These are phyloP conservation scores for Chaetomidium leptoderma DNA, from an alignment of 495 filamentous ascomycete species.

Conservation along the genomic window DNA sequence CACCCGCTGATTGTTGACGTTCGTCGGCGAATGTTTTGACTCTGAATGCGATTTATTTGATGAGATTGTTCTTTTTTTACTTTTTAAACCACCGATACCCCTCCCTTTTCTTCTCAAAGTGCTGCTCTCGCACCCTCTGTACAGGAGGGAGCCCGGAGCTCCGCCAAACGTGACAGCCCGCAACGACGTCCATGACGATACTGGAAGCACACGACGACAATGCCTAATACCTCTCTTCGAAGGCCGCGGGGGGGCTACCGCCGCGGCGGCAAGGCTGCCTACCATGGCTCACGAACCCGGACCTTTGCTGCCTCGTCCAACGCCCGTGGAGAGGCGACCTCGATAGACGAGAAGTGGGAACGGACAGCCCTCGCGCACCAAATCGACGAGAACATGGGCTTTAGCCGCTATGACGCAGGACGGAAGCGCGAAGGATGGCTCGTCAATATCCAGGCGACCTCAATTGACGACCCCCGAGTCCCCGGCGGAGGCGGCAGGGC, in stretches of 20 bases:
- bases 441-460: constrained; percentile 88
- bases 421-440: constrained; percentile 86
- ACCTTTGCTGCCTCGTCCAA: constrained; percentile 75
- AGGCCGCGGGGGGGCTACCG: constrained; percentile 51
- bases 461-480: constrained; percentile 76
- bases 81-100: too few species aligned
- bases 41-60: too few species aligned
- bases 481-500: constrained; percentile 72
- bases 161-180: neutral
- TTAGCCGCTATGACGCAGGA: constrained; percentile 86
- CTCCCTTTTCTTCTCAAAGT: too few species aligned
- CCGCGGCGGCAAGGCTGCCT: constrained; percentile 51
- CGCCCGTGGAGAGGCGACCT: constrained; percentile 75
- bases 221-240: constrained; percentile 49
- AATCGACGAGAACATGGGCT: constrained; percentile 94
- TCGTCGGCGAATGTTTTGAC: too few species aligned
- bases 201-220: constrained; percentile 14
- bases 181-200: neutral
- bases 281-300: constrained; percentile 52
- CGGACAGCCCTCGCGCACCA: constrained; percentile 74
- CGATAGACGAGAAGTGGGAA: constrained; percentile 79
- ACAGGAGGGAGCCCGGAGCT: neutral
- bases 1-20: too few species aligned
- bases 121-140: too few species aligned
- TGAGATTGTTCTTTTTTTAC: too few species aligned